Evolutionary conservation across 768 basidiomycete species (phyloP).

Genomic region (Mycena belliarum): DNA sequence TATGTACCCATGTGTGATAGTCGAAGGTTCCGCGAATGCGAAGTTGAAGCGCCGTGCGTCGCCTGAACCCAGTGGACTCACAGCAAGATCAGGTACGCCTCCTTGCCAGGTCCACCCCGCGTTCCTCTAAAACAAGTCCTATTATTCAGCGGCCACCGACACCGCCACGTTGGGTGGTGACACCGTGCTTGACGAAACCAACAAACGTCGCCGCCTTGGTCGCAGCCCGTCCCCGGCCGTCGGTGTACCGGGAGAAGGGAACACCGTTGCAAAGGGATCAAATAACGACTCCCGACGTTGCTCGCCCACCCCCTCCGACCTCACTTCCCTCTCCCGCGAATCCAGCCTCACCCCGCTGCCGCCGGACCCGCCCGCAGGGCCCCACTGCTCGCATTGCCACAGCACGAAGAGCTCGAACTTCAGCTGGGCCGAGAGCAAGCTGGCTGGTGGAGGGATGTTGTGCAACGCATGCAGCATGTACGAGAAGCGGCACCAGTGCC

Average conservation of each 20-base stretch:
- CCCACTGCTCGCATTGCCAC: background rate
- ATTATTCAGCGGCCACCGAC: no score
- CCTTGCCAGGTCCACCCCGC: no score
- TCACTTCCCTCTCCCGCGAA: background rate
- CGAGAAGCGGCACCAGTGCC: background rate
- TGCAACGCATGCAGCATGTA: background rate
- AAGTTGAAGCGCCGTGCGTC: no score
- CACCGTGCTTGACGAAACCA: background rate
- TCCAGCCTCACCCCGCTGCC: background rate
- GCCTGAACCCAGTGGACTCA: no score
- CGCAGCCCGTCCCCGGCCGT: background rate
- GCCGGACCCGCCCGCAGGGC: background rate
- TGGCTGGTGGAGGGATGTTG: background rate
- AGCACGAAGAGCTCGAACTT: background rate
- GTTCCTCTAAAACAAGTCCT: no score
- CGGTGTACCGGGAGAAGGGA: no score
- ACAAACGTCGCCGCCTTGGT: background rate
- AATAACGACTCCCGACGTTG: no score
- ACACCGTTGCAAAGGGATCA: no score
- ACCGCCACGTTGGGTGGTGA: background rate
- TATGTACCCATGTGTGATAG: no score
- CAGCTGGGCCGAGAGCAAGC: background rate
- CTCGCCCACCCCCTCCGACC: no score
- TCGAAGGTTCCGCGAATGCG: no score
- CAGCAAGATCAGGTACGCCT: no score